Evolutionary conservation across 75 land plant species (phyloP).

Genomic region (Chamaecyparis obtusa): DNA sequence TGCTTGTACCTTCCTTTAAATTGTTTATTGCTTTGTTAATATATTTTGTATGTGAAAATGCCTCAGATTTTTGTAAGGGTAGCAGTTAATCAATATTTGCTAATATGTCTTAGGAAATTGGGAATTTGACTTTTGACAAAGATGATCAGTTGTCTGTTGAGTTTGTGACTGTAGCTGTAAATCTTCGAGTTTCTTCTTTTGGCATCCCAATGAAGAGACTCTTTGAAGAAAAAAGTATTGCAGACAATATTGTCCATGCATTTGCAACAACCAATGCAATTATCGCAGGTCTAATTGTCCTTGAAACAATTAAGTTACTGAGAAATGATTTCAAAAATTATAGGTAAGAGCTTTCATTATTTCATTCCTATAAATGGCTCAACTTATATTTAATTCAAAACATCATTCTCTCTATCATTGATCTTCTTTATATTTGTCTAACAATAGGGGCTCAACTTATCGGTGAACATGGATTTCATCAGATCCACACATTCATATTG

Average conservation of each 20-base stretch:
- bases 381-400: neutral
- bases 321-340: constrained; percentile 49
- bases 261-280: constrained; percentile 99
- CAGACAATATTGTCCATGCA: constrained; percentile 99
- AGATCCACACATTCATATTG: neutral
- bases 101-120: constrained; percentile 69
- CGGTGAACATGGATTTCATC: neutral
- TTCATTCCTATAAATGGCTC: constrained; percentile 1
- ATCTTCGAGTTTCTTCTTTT: constrained; percentile 90
- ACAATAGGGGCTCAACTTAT: neutral
- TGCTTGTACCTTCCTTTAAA: neutral
- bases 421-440: neutral
- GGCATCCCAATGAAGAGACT: constrained; percentile 92
- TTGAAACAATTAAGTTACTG: constrained; percentile 93
- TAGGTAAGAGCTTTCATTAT: constrained; percentile 36
- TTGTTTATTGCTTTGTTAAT: neutral
- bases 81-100: neutral
- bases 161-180: constrained; percentile 99
- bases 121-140: constrained; percentile 84
- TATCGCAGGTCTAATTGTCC: constrained; percentile 92
- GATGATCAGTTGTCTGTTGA: constrained; percentile 98
- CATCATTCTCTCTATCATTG: too few species aligned
- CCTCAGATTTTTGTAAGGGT: neutral
- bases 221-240: constrained; percentile 98
- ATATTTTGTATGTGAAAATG: neutral